Percentiles rank a stretch among this genome's conserved stretches.
These are phyloP conservation scores for Ceratocystis cubensis DNA, from an alignment of 2,329 filamentous ascomycete genomes.

Conservation along the genomic window DNA sequence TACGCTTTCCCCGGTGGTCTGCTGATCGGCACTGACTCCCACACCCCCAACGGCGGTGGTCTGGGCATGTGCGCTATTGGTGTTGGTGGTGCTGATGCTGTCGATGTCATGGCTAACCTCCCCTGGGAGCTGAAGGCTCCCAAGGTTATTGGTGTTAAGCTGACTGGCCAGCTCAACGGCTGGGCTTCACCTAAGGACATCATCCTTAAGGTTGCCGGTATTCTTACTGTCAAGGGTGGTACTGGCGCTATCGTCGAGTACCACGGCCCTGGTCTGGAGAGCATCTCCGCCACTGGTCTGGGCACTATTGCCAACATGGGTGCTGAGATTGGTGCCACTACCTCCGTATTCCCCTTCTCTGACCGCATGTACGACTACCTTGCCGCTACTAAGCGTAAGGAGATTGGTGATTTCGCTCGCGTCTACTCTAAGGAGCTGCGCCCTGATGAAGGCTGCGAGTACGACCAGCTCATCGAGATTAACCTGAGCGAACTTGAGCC, in stretches of 20 bases:
- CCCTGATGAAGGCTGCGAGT: slow-evolving; percentile 81
- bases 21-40: slow-evolving; percentile 93
- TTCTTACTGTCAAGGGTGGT: slow-evolving; percentile 94
- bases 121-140: slow-evolving; percentile 98
- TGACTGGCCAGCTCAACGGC: slow-evolving; percentile 77
- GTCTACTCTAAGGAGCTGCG: slow-evolving; percentile 73
- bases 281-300: slow-evolving; percentile 66
- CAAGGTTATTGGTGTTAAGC: slow-evolving; percentile 90
- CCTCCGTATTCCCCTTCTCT: slow-evolving; percentile 94
- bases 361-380: slow-evolving; percentile 97
- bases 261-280: slow-evolving; percentile 54
- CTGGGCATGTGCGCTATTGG: slow-evolving; percentile 89
- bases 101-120: slow-evolving; percentile 94
- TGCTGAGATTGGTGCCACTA: slow-evolving; percentile 72
- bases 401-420: slow-evolving; percentile 83
- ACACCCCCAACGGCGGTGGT: slow-evolving; percentile 95
- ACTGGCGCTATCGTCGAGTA: slow-evolving; percentile 86
- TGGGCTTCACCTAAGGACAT: slow-evolving; percentile 93
- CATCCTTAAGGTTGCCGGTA: slow-evolving; percentile 93
- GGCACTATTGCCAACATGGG: slow-evolving; percentile 66
- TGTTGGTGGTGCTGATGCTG: slow-evolving; percentile 95
- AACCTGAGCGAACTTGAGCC: slow-evolving; percentile 92
- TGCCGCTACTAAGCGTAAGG: slow-evolving; percentile 72
- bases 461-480: slow-evolving; percentile 92
- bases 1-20: slow-evolving; percentile 98